Conservation (phyloP, 768 basidiomycete genomes). For the Xerocomellus amylosporus region DNA sequence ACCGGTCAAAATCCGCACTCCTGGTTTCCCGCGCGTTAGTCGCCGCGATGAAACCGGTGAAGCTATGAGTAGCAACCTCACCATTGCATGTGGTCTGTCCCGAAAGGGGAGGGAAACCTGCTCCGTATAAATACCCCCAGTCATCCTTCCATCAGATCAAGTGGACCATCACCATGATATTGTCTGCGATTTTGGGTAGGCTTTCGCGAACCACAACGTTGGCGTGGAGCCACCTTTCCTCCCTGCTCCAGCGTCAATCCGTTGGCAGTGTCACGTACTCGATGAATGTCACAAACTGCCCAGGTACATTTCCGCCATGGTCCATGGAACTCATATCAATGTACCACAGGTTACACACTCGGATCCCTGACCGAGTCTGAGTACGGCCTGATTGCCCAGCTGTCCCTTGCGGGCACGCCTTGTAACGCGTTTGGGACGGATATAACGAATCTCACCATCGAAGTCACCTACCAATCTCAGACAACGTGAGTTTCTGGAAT, state of each 20-base stretch:
- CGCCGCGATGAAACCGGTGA: neutral
- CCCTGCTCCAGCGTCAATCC: conserved; percentile 6
- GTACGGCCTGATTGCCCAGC: conserved; percentile 52
- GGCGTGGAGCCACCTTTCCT: conserved; percentile 4
- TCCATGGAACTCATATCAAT: neutral
- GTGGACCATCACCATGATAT: neutral
- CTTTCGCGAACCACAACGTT: conserved; percentile 3
- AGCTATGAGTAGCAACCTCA: no score
- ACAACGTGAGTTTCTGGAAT: conserved; percentile 38
- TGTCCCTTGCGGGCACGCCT: conserved; percentile 51
- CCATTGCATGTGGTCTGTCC: neutral
- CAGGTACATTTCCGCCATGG: conserved; percentile 19
- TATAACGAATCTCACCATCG: conserved; percentile 53
- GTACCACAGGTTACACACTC: conserved; percentile 51
- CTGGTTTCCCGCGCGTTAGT: conserved; percentile 3
- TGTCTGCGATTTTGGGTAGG: conserved; percentile 7
- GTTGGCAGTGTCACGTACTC: conserved; percentile 15
- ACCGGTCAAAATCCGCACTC: neutral
- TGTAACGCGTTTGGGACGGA: conserved; percentile 70
- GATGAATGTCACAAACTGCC: conserved; percentile 32
- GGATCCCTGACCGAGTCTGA: conserved; percentile 40
- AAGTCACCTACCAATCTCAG: conserved; percentile 62
- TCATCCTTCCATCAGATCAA: neutral
- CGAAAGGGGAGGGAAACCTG: neutral
- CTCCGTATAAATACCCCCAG: conserved; percentile 6